Evolutionary conservation across 202 grass and related monocot species (phyloP).

Genomic region (Brachypodium distachyon): DNA sequence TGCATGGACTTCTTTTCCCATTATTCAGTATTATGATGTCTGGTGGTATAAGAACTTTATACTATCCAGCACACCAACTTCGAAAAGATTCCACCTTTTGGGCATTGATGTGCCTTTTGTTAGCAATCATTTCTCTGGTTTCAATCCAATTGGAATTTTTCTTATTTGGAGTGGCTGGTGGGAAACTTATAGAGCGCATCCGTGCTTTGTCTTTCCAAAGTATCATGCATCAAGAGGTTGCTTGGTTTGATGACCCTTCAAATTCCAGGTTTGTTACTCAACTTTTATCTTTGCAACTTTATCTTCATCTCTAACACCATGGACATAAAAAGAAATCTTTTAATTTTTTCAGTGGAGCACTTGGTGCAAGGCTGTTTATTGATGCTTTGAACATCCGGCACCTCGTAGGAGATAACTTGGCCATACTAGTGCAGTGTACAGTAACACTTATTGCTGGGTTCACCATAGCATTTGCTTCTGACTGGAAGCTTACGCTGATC

Average conservation of each 20-base stretch:
- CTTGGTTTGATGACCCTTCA: conserved; percentile 77
- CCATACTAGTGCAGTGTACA: conserved; percentile 71
- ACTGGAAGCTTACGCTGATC: conserved; percentile 78
- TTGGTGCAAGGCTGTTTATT: conserved; percentile 61
- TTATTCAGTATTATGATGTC: conserved; percentile 65
- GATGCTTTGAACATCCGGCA: conserved; percentile 73
- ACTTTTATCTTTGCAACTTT: not conserved
- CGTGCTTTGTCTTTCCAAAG: conserved; percentile 56
- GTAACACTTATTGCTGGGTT: conserved; percentile 65
- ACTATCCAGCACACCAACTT: conserved; percentile 44
- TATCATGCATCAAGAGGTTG: conserved; percentile 63
- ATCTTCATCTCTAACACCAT: conserved; percentile 5
- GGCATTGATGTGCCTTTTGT: conserved; percentile 42
- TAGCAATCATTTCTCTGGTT: conserved; percentile 35
- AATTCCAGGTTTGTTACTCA: conserved; percentile 64
- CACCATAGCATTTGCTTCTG: conserved; percentile 69
- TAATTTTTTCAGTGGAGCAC: conserved; percentile 58
- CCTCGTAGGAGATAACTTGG: conserved; percentile 79
- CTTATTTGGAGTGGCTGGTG: conserved; percentile 71
- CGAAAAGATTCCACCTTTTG: conserved; percentile 66
- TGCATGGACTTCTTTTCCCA: conserved; percentile 70
- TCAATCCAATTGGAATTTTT: conserved; percentile 52
- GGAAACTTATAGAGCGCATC: conserved; percentile 68
- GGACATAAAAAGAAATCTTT: not conserved
- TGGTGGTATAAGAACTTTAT: conserved; percentile 71